These are phyloP conservation scores for Ammopiptanthus mongolicus DNA, from an alignment of 306 rosid species.

Conservation along the genomic window DNA sequence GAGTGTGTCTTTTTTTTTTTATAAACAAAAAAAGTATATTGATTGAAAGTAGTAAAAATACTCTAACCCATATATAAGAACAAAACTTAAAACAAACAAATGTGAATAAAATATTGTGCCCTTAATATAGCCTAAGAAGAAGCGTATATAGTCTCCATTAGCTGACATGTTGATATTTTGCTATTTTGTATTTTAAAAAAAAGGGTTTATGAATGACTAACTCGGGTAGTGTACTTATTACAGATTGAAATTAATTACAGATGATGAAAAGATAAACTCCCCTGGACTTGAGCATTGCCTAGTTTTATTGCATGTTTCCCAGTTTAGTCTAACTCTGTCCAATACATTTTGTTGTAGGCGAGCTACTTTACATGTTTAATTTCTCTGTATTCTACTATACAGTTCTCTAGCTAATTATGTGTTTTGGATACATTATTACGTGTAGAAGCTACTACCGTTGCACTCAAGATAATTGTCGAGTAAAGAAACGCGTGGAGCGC, in stretches of 20 bases:
- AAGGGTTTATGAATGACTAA: neutral
- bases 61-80: too few relatives aligned
- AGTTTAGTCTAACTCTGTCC: neutral
- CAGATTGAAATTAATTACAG: neutral
- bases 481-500: constrained; percentile 72
- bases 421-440: neutral
- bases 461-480: constrained; percentile 69
- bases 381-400: neutral
- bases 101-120: too few relatives aligned
- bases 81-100: too few relatives aligned
- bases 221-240: neutral
- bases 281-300: too few relatives aligned
- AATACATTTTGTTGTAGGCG: neutral
- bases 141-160: neutral
- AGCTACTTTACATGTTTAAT: neutral
- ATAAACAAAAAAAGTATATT: too few relatives aligned
- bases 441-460: constrained; percentile 79
- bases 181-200: too few relatives aligned
- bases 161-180: neutral
- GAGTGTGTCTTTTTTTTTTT: too few relatives aligned
- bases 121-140: neutral
- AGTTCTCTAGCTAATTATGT: neutral
- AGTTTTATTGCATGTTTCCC: neutral
- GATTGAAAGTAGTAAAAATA: too few relatives aligned
- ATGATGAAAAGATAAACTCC: too few relatives aligned